A percentile compares a stretch with the other conserved stretches of the same genome.
Evolutionary conservation across 2,329 filamentous ascomycete species (phyloP).

Genomic region (Ceratocystis destructans): DNA sequence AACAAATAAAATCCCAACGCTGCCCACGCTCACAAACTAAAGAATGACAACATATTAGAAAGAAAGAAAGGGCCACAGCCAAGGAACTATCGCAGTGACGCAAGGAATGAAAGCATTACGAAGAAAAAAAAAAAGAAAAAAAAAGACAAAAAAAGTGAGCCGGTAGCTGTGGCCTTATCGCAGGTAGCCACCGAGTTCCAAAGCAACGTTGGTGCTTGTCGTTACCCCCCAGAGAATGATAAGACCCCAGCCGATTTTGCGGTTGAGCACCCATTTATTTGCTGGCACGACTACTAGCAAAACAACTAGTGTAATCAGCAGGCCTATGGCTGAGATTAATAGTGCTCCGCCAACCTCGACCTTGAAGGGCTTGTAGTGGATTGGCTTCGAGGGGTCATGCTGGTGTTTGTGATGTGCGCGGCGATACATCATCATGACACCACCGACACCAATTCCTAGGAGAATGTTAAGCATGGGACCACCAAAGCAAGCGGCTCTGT

Average conservation of each 20-base stretch:
- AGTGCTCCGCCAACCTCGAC: conserved; percentile 76
- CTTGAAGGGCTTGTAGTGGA: conserved; percentile 61
- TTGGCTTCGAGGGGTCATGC: conserved; percentile 46
- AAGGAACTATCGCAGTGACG: not conserved
- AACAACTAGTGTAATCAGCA: conserved; percentile 65
- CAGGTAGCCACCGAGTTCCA: conserved; percentile 51
- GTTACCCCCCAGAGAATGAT: conserved; percentile 69
- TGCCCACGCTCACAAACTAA: not conserved
- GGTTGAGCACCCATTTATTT: conserved; percentile 76
- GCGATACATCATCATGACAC: conserved; percentile 71
- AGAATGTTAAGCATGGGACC: conserved; percentile 97
- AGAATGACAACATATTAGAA: not conserved
- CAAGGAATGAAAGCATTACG: not conserved
- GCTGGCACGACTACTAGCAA: conserved; percentile 68
- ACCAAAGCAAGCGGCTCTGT: conserved; percentile 80
- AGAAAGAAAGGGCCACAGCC: not conserved
- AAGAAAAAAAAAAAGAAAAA: not conserved
- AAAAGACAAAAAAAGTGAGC: not conserved
- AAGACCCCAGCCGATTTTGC: conserved; percentile 66
- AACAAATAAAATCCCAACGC: not conserved
- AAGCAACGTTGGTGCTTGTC: conserved; percentile 65
- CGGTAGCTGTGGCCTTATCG: conserved; percentile 28
- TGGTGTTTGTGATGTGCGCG: conserved; percentile 53
- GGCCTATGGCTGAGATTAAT: conserved; percentile 69
- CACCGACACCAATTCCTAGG: conserved; percentile 82